Percentiles rank a stretch among this genome's conserved stretches.
Conservation (phyloP, 2,329 filamentous ascomycete genomes). For the Fusarium sp. region DNA sequence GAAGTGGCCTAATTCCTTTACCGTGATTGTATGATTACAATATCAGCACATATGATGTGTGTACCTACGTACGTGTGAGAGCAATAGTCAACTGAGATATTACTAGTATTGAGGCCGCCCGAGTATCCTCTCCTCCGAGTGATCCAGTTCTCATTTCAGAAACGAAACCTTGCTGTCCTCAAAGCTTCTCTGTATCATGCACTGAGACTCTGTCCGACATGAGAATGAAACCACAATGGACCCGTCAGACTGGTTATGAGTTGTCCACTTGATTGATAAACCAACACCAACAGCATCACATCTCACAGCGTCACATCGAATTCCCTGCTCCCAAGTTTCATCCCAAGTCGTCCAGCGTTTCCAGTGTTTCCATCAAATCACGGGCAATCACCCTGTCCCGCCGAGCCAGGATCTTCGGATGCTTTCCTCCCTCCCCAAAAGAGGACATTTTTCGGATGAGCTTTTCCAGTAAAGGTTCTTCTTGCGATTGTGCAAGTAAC, state of each 20-base stretch:
- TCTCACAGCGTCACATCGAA: not conserved
- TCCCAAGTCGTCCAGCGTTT: slow-evolving; percentile 30
- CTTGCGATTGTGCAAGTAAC: slow-evolving; percentile 10
- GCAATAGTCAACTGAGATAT: slow-evolving; percentile 10
- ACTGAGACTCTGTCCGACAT: not conserved
- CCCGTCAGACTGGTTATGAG: slow-evolving; percentile 12
- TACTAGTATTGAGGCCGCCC: not conserved
- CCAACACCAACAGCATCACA: not conserved
- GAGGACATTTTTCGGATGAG: slow-evolving; percentile 14
- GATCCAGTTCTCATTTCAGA: not conserved
- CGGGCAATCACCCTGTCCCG: not conserved
- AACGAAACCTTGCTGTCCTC: not conserved
- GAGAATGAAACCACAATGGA: slow-evolving; percentile 1
- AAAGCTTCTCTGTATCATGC: not conserved
- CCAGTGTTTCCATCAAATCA: slow-evolving; percentile 17
- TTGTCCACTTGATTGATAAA: slow-evolving; percentile 5
- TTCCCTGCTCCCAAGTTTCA: slow-evolving; percentile 23
- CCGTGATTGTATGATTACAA: not conserved
- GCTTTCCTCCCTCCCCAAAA: slow-evolving; percentile 20
- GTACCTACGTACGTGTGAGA: not conserved
- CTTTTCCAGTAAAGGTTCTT: slow-evolving; percentile 21
- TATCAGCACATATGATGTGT: not conserved
- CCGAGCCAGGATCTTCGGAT: slow-evolving; percentile 25
- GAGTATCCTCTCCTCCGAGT: not conserved
- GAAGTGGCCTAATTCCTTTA: not conserved